Evolutionary conservation across 2,329 filamentous ascomycete genomes (phyloP).

Genomic region (Neobulgaria alba): DNA sequence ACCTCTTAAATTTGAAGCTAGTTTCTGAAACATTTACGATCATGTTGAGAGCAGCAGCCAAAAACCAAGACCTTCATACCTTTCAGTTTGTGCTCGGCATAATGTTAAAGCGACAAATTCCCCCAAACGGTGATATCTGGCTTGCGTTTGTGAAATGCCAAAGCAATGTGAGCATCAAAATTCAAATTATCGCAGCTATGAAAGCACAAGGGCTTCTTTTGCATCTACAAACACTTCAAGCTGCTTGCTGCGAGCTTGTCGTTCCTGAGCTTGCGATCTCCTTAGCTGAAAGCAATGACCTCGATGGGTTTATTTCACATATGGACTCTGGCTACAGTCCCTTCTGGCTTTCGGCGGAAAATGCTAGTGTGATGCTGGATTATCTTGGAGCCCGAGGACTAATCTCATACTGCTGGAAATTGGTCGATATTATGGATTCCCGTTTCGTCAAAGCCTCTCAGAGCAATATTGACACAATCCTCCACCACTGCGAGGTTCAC

Average conservation of each 20-base stretch:
- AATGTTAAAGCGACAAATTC: conserved; percentile 32
- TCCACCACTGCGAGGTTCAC: conserved; percentile 16
- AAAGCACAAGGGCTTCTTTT: conserved; percentile 18
- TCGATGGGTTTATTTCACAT: conserved; percentile 30
- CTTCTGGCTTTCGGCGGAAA: conserved; percentile 30
- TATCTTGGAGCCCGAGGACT: conserved; percentile 21
- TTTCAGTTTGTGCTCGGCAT: conserved; percentile 32
- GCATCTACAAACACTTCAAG: conserved; percentile 8
- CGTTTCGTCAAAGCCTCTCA: conserved; percentile 12
- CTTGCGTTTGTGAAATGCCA: conserved; percentile 29
- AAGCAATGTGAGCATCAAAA: conserved; percentile 10
- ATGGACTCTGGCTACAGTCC: conserved; percentile 31
- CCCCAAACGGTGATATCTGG: conserved; percentile 36
- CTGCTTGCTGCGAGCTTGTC: conserved; percentile 12
- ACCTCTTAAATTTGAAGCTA: conserved; percentile 27
- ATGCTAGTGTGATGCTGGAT: conserved; percentile 32
- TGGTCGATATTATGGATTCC: conserved; percentile 18
- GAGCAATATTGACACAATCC: conserved; percentile 16
- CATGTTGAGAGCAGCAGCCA: conserved; percentile 32
- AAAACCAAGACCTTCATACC: conserved; percentile 30
- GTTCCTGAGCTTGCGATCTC: conserved; percentile 9
- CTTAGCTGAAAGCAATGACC: conserved; percentile 11
- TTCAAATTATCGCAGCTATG: conserved; percentile 17
- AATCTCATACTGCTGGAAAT: conserved; percentile 18
- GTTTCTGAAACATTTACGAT: conserved; percentile 36